These are phyloP conservation scores for Cucumis cinereus DNA, from an alignment of 306 rosid genomes.

Conservation along the genomic window DNA sequence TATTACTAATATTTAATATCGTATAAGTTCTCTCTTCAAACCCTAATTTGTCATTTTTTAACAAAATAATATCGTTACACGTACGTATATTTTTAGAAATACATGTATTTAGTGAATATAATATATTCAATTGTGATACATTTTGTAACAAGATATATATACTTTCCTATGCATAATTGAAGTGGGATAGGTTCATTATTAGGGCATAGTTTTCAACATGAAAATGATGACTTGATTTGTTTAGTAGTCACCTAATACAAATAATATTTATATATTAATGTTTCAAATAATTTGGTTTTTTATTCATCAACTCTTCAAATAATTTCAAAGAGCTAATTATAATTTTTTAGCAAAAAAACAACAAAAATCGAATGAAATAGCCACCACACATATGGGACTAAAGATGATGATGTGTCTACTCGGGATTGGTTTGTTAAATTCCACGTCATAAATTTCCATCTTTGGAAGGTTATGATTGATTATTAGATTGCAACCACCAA, in stretches of 20 bases:
- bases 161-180: background rate
- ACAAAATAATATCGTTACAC: background rate
- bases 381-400: background rate
- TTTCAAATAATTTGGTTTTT: background rate
- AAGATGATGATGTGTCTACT: background rate
- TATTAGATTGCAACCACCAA: background rate
- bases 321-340: background rate
- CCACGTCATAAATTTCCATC: background rate
- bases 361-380: background rate
- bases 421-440: background rate
- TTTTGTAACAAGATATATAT: background rate
- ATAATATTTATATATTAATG: background rate
- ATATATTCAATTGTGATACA: background rate
- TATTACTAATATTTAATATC: too few species aligned
- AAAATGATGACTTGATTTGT: background rate
- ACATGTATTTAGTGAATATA: background rate
- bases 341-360: background rate
- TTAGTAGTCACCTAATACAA: background rate
- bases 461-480: background rate
- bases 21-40: too few species aligned
- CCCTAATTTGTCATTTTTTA: too few species aligned
- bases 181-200: background rate
- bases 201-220: background rate
- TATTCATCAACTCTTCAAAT: background rate
- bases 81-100: background rate